phyloP scores from a whole-genome alignment of 768 basidiomycete genomes.

The Cyathus striatus region DNA sequence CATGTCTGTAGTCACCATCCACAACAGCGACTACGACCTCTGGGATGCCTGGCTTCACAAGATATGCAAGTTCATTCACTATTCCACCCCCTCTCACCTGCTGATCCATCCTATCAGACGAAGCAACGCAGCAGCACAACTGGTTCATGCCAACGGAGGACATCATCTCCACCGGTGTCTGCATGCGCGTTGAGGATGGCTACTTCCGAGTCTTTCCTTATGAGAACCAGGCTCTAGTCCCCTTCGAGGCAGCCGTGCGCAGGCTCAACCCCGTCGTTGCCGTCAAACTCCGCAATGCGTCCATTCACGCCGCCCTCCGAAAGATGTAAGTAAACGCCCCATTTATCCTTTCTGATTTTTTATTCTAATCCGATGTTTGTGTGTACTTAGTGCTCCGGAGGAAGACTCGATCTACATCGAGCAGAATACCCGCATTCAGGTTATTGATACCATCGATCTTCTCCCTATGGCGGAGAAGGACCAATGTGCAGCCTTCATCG shows the following conservation, averaged over 20 bases:
- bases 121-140: slow-evolving; percentile 56
- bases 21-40: slow-evolving; percentile 68
- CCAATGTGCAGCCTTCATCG: slow-evolving; percentile 81
- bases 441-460: slow-evolving; percentile 61
- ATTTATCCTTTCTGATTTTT: slow-evolving; percentile 1
- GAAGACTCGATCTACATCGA: slow-evolving; percentile 65
- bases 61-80: slow-evolving; percentile 57
- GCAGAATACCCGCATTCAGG: slow-evolving; percentile 78
- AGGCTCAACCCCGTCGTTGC: slow-evolving; percentile 79
- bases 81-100: too few relatives aligned
- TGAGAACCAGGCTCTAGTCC: slow-evolving; percentile 65
- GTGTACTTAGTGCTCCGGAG: slow-evolving; percentile 38
- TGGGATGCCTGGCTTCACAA: slow-evolving; percentile 78
- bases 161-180: slow-evolving; percentile 67
- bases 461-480: slow-evolving; percentile 82
- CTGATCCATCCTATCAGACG: too few relatives aligned
- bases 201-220: slow-evolving; percentile 85
- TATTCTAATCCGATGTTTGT: background rate
- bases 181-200: slow-evolving; percentile 53
- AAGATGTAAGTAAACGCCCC: slow-evolving; percentile 44
- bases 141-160: slow-evolving; percentile 82
- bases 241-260: slow-evolving; percentile 76
- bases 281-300: slow-evolving; percentile 70
- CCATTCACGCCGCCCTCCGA: slow-evolving; percentile 71
- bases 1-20: slow-evolving; percentile 34